A percentile compares a stretch with the other conserved stretches of the same genome.
phyloP scores from a whole-genome alignment of 2,329 filamentous ascomycete genomes.

The Dothideomycetes sp. region DNA sequence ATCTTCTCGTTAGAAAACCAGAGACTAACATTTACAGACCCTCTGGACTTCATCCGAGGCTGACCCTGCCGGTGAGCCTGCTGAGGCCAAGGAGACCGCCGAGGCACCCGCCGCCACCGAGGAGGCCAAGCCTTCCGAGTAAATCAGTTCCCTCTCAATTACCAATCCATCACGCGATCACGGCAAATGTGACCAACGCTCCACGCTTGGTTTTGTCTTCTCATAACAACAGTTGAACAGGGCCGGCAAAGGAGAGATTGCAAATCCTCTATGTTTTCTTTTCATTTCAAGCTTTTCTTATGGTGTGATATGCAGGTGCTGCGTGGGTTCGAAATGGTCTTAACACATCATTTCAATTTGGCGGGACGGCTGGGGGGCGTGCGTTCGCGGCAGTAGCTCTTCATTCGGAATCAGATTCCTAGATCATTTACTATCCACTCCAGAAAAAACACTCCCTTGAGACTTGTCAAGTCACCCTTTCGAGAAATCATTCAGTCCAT shows the following conservation, averaged over 20 bases:
- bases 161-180: conserved; percentile 5
- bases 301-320: neutral
- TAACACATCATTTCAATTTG: neutral
- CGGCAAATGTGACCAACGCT: conserved; percentile 8
- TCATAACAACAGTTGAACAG: conserved; percentile 7
- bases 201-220: conserved; percentile 8
- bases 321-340: neutral
- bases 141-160: conserved; percentile 12
- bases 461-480: neutral
- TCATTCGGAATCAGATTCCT: neutral
- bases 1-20: neutral
- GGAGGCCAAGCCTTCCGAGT: conserved; percentile 34
- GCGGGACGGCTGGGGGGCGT: neutral
- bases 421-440: neutral
- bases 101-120: conserved; percentile 45
- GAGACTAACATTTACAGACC: conserved; percentile 49
- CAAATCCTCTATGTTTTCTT: conserved; percentile 6
- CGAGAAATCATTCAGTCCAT: too few relatives aligned
- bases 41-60: conserved; percentile 99
- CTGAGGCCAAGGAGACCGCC: conserved; percentile 41
- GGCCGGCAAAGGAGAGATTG: conserved; percentile 7
- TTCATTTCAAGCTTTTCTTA: neutral
- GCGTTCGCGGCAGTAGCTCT: neutral
- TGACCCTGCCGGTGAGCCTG: conserved; percentile 55
- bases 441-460: neutral